phyloP scores from a whole-genome alignment of 257 asterid genomes.

The Nicotiana tomentosiformis region DNA sequence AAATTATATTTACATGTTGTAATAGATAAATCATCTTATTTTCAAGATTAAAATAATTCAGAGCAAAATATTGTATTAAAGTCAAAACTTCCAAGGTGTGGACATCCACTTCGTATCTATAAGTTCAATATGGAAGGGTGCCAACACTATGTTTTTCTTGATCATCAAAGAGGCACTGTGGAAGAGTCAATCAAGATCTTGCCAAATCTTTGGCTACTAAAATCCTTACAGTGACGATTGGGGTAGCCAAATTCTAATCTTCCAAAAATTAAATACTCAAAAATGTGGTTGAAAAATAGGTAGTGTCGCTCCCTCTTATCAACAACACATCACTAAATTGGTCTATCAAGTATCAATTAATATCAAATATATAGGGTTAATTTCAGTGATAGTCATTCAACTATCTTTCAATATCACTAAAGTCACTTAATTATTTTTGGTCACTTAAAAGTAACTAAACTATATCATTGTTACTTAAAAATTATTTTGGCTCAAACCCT shows the following conservation, averaged over 20 bases:
- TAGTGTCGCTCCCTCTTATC: slow-evolving; percentile 23
- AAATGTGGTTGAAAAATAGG: background rate
- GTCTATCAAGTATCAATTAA: too few relatives aligned
- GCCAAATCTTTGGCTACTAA: background rate
- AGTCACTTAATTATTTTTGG: too few relatives aligned
- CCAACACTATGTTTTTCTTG: background rate
- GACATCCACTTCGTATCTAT: background rate
- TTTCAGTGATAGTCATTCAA: too few relatives aligned
- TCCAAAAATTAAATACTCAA: background rate
- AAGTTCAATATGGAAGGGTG: background rate
- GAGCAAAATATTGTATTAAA: too few relatives aligned
- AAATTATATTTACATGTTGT: too few relatives aligned
- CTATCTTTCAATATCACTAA: too few relatives aligned
- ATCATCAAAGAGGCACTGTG: background rate
- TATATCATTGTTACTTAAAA: too few relatives aligned
- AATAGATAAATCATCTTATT: too few relatives aligned
- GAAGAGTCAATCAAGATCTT: background rate
- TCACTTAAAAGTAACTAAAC: too few relatives aligned
- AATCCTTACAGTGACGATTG: background rate
- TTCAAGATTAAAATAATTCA: too few relatives aligned
- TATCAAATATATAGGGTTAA: too few relatives aligned
- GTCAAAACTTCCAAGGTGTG: background rate
- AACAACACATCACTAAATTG: background rate
- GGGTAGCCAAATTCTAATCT: background rate
- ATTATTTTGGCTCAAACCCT: too few relatives aligned